Conservation (phyloP, 1,139 yeast species). For the Meyerozyma carpophila region DNA sequence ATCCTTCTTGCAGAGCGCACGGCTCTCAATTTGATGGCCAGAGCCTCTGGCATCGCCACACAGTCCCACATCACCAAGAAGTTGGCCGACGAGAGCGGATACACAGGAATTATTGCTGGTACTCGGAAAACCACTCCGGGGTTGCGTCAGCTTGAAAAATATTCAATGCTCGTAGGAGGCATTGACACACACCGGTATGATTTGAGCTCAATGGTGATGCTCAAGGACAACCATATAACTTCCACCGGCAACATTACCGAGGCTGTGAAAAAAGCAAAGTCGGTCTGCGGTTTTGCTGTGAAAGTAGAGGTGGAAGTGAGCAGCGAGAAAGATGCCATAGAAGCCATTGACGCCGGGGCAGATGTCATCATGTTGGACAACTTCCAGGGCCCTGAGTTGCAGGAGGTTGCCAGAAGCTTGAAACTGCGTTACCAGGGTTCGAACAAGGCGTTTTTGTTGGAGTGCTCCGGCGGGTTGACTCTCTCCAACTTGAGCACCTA, state of each 20-base stretch:
- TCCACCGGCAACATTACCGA: conserved; percentile 86
- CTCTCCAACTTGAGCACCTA: conserved; percentile 59
- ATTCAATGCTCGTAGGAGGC: conserved; percentile 94
- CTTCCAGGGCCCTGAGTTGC: conserved; percentile 64
- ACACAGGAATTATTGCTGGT: conserved; percentile 86
- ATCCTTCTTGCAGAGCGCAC: conserved; percentile 82
- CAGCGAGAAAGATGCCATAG: conserved; percentile 76
- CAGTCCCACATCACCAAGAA: conserved; percentile 54
- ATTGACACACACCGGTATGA: conserved; percentile 92
- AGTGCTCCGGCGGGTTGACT: conserved; percentile 89
- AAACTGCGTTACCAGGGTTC: conserved; percentile 52
- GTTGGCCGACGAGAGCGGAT: conserved; percentile 68
- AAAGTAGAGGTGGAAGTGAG: conserved; percentile 93
- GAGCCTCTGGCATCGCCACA: conserved; percentile 90
- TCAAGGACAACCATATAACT: conserved; percentile 90
- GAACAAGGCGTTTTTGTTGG: conserved; percentile 58
- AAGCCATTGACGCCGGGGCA: conserved; percentile 93
- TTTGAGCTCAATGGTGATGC: conserved; percentile 91
- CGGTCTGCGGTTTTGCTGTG: conserved; percentile 81
- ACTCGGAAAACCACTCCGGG: conserved; percentile 98
- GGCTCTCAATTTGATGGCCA: conserved; percentile 73
- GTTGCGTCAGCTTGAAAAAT: conserved; percentile 77
- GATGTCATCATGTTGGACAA: conserved; percentile 95
- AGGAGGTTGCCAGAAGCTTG: conserved; percentile 58
- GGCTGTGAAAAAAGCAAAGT: conserved; percentile 73